A percentile compares a stretch with the other conserved stretches of the same genome.
phyloP scores from a whole-genome alignment of 495 filamentous ascomycete genomes.

The Astrothelium macrocarpum region DNA sequence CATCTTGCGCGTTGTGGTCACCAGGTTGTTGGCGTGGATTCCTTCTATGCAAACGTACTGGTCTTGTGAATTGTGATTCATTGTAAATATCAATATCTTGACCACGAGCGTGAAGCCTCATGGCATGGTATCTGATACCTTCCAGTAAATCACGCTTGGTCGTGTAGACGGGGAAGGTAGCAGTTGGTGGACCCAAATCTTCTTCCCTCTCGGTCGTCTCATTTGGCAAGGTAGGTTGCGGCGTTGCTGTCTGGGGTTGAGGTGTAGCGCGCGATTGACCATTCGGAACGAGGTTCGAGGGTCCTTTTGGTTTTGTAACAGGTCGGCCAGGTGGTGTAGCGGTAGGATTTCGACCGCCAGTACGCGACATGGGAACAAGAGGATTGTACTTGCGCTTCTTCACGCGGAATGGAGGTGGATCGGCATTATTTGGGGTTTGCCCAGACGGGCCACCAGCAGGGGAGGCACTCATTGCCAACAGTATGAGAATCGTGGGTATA shows the following conservation, averaged over 20 bases:
- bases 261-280: not conserved
- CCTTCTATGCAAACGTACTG: slow-evolving; percentile 78
- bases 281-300: not conserved
- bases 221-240: slow-evolving; percentile 12
- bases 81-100: slow-evolving; percentile 35
- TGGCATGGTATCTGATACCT: slow-evolving; percentile 76
- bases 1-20: slow-evolving; percentile 34
- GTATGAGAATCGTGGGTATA: not conserved
- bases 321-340: not conserved
- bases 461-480: slow-evolving; percentile 47
- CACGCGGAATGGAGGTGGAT: slow-evolving; percentile 19
- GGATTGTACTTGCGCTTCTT: slow-evolving; percentile 8
- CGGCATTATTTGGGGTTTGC: slow-evolving; percentile 32
- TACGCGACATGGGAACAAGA: not conserved
- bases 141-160: slow-evolving; percentile 73
- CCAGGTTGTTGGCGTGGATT: slow-evolving; percentile 65
- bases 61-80: slow-evolving; percentile 72
- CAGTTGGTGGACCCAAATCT: slow-evolving; percentile 29
- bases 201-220: slow-evolving; percentile 33
- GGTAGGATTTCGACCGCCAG: not conserved
- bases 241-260: slow-evolving; percentile 6
- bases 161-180: slow-evolving; percentile 64
- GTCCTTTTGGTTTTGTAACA: not conserved
- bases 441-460: slow-evolving; percentile 40
- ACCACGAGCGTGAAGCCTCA: slow-evolving; percentile 48